These are phyloP conservation scores for Diaporthe destruens DNA, from an alignment of 2,329 filamentous ascomycete species.

Conservation along the genomic window DNA sequence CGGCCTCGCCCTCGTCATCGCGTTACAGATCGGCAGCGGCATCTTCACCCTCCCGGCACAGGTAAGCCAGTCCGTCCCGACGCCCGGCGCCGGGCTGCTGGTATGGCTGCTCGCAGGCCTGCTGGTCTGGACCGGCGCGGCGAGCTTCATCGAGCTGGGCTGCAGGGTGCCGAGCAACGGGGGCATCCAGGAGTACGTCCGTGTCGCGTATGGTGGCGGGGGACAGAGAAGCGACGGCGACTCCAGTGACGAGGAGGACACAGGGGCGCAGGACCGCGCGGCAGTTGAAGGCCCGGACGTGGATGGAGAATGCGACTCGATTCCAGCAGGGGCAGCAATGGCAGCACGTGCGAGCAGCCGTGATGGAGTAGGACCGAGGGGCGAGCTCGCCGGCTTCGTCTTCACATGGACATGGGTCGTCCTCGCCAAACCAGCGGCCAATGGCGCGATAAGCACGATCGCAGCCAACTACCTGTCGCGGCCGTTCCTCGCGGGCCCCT, in stretches of 20 bases:
- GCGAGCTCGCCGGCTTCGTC: slow-evolving; percentile 56
- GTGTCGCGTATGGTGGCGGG: slow-evolving; percentile 52
- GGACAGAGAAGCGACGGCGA: background rate
- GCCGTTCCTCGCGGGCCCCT: slow-evolving; percentile 47
- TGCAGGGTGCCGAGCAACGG: slow-evolving; percentile 58
- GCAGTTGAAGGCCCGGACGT: no score
- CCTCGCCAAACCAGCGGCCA: slow-evolving; percentile 58
- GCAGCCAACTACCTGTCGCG: slow-evolving; percentile 56
- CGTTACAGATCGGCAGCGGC: slow-evolving; percentile 61
- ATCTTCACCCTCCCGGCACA: slow-evolving; percentile 61
- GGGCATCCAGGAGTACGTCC: slow-evolving; percentile 60
- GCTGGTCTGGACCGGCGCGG: slow-evolving; percentile 61
- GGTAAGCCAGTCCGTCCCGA: slow-evolving; percentile 57
- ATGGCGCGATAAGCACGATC: slow-evolving; percentile 59
- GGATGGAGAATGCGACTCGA: background rate
- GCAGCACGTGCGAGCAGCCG: background rate
- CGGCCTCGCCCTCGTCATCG: slow-evolving; percentile 58
- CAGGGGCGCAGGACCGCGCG: no score
- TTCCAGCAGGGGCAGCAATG: background rate
- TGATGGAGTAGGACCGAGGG: slow-evolving; percentile 10
- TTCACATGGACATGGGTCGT: slow-evolving; percentile 60
- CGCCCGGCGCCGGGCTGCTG: slow-evolving; percentile 56
- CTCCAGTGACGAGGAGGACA: background rate
- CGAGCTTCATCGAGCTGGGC: slow-evolving; percentile 61
- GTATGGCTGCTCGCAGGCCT: slow-evolving; percentile 58